Evolutionary conservation across 1,284 basidiomycete species (phyloP), one percentile per base, ranked within the genome.

Genomic region (Cystobasidium sp.): DNA sequence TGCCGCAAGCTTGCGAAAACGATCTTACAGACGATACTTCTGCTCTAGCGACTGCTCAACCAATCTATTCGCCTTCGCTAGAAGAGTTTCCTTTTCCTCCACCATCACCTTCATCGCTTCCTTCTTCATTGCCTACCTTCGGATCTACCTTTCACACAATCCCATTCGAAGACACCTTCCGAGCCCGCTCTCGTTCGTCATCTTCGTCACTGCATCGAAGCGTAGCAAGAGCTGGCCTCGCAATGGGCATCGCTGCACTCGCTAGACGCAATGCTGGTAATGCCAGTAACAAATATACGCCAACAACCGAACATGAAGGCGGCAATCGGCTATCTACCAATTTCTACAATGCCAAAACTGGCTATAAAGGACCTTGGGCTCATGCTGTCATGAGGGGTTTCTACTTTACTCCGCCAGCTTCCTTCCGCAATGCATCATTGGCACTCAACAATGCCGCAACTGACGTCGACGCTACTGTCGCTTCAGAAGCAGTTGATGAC

Each of bases 321-420:
- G 56, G 44, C 43, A 69, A 46, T 24, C 9, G 61, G 22, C 31
- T 56, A 41, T 58, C 70, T 16, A 73, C 52, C 39, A 73, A 61
- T 37, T 66, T 73, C 41, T 65, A 73, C 52, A 73, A 71, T 61
- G 61, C 51, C 10, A 56, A 66, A 41, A 73, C 70, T 16, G 70
- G 70, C 20, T 73, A 73, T 39, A 41, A 37, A 56, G 70, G 70
- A 47, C 46, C 70, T 37, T 73, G 62, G 62, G 70, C 70, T 16
- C 56, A 73, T 66, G 70, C 70, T 31, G 24, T 52, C n/a, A 73
- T 73, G 70, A 46, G 63, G 14, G 70, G 70, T 39, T 73, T 73
- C 53, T 73, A 73, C n/a, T 73, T 73, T 22, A 66, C 64, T 5
- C 64, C 64, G 1, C 64, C 64, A 16, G n/a, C 64, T 8, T 51